Conservation (phyloP, 2,329 filamentous ascomycete genomes). For the Cytospora paraplurivora region DNA sequence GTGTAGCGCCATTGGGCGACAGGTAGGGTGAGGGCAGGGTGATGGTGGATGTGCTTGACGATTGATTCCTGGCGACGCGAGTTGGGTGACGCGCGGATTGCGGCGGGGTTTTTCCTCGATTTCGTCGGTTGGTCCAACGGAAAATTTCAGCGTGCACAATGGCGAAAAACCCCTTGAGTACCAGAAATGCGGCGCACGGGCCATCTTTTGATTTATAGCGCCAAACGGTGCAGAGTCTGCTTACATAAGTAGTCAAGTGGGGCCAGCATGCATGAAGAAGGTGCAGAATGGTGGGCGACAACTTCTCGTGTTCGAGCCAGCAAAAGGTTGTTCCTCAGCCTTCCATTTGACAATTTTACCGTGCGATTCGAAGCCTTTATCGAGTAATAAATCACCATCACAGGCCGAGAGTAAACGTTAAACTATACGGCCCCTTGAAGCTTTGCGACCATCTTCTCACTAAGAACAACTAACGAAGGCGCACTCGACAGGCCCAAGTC, state of each 20-base stretch:
- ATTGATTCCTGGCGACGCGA: conserved; percentile 5
- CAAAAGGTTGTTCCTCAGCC: background rate
- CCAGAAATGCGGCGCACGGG: background rate
- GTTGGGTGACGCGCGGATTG: conserved; percentile 14
- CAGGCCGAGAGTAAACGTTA: too few species aligned
- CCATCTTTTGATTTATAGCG: background rate
- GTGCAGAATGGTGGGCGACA: background rate
- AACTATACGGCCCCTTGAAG: too few species aligned
- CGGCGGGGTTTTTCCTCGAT: conserved; percentile 1
- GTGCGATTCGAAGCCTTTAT: too few species aligned
- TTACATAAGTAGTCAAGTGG: background rate
- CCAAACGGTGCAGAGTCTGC: background rate
- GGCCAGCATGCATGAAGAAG: background rate
- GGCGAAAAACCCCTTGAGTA: background rate
- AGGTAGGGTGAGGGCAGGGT: background rate
- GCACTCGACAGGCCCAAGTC: too few species aligned
- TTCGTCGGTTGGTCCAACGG: conserved; percentile 26
- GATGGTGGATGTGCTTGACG: conserved; percentile 12
- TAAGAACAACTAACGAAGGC: too few species aligned
- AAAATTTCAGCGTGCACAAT: conserved; percentile 23
- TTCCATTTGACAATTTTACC: background rate
- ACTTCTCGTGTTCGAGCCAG: background rate
- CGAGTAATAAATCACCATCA: too few species aligned
- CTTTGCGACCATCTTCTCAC: too few species aligned
- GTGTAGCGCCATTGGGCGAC: conserved; percentile 27